phyloP scores from a whole-genome alignment of 805 yeast genomes.

The Kodamaea fukazawae region DNA sequence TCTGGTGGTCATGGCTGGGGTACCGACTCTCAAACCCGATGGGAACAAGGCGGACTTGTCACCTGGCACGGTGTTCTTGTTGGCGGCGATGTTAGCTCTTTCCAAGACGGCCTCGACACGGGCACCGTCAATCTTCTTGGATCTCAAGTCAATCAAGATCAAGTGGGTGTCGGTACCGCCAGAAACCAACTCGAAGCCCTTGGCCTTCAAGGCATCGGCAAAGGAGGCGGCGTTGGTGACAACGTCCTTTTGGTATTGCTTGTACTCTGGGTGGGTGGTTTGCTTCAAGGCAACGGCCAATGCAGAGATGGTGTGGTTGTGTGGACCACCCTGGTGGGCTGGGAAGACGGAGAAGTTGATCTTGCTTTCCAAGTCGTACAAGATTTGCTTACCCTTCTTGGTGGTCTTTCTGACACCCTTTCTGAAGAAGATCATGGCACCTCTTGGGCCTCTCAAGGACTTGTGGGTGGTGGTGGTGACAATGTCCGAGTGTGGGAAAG shows the following conservation, averaged over 20 bases:
- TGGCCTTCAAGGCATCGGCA: conserved; percentile 67
- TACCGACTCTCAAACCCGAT: conserved; percentile 95
- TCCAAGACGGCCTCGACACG: conserved; percentile 70
- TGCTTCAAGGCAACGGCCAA: conserved; percentile 96
- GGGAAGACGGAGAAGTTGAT: conserved; percentile 99
- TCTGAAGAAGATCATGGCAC: conserved; percentile 99
- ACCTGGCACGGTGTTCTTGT: conserved; percentile 97
- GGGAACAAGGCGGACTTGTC: conserved; percentile 96
- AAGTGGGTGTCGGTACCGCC: conserved; percentile 97
- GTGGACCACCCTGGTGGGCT: conserved; percentile 99
- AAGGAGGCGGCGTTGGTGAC: conserved; percentile 83
- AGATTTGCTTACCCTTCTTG: conserved; percentile 88
- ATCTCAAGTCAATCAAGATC: conserved; percentile 83
- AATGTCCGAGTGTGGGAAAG: conserved; percentile 94
- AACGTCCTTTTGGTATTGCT: conserved; percentile 85
- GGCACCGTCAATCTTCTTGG: conserved; percentile 20
- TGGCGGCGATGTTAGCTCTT: conserved; percentile 89
- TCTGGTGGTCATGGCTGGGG: conserved; percentile 98
- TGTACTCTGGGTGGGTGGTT: conserved; percentile 86
- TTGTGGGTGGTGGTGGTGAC: conserved; percentile 99
- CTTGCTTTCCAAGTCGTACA: conserved; percentile 88
- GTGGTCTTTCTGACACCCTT: conserved; percentile 87
- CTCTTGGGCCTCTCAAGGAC: conserved; percentile 98
- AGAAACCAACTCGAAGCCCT: conserved; percentile 81
- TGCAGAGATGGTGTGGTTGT: conserved; percentile 98